Conservation (phyloP, 345 rosid species). For the Anastatica hierochuntica region DNA sequence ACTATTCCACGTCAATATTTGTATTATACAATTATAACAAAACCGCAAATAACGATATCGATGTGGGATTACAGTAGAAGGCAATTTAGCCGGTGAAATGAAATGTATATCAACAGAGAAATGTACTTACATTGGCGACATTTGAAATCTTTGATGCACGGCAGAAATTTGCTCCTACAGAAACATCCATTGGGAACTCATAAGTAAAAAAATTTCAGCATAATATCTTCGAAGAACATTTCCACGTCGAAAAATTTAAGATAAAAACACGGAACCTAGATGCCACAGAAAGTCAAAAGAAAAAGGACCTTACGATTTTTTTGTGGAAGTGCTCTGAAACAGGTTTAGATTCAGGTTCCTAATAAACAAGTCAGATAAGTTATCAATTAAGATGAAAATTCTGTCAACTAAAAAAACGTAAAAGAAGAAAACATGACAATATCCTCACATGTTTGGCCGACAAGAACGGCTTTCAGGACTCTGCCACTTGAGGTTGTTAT, state of each 20-base stretch:
- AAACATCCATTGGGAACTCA: constrained; percentile 2
- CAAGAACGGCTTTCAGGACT: constrained; percentile 41
- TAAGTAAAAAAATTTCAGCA: no score
- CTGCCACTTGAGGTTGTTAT: constrained; percentile 54
- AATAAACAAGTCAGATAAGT: neutral
- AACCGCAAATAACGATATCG: neutral
- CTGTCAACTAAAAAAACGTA: neutral
- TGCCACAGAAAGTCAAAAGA: constrained; percentile 4
- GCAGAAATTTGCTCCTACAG: constrained; percentile 37
- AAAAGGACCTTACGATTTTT: constrained; percentile 39
- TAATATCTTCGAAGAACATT: neutral
- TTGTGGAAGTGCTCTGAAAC: constrained; percentile 38
- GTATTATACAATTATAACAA: neutral
- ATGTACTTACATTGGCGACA: constrained; percentile 47
- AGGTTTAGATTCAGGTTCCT: constrained; percentile 59
- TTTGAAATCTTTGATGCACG: constrained; percentile 42
- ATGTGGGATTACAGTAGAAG: no score
- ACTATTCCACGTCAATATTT: neutral
- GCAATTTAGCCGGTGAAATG: no score
- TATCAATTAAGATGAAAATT: constrained; percentile 8
- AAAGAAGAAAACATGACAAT: no score
- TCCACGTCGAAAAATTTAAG: no score
- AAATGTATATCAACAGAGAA: neutral
- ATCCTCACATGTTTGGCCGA: constrained; percentile 33
- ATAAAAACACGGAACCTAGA: no score